phyloP scores from a whole-genome alignment of 495 filamentous ascomycete genomes.

The Cladorrhinum samala region DNA sequence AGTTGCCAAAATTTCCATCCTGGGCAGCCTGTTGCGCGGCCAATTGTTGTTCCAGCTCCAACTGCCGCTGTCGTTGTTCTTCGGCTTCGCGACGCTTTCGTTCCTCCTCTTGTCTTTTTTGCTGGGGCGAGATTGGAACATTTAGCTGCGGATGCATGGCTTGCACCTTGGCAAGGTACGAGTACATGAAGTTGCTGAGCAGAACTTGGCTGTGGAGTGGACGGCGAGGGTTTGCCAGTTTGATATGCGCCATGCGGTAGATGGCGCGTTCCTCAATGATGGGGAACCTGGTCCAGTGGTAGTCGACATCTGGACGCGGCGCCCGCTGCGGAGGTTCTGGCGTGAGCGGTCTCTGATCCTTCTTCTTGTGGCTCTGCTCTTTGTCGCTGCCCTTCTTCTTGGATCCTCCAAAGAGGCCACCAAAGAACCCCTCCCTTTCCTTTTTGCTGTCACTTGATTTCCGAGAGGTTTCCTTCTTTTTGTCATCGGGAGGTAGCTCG shows the following conservation, averaged over 20 bases:
- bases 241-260: conserved; percentile 97
- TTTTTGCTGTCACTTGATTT: conserved; percentile 78
- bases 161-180: conserved; percentile 96
- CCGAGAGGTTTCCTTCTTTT: conserved; percentile 71
- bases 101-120: conserved; percentile 56
- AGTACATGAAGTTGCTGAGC: conserved; percentile 99
- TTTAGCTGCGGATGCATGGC: conserved; percentile 94
- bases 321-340: conserved; percentile 69
- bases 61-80: conserved; percentile 39
- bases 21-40: conserved; percentile 29
- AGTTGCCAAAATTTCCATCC: conserved; percentile 36
- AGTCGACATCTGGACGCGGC: conserved; percentile 81
- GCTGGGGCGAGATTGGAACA: conserved; percentile 60
- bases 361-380: conserved; percentile 62
- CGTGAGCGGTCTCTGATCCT: conserved; percentile 65
- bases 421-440: conserved; percentile 78
- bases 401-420: conserved; percentile 80
- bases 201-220: conserved; percentile 92
- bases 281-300: conserved; percentile 91
- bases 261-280: conserved; percentile 96
- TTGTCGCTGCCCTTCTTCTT: conserved; percentile 70
- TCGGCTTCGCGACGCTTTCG: conserved; percentile 61
- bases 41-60: conserved; percentile 30
- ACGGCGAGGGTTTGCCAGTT: conserved; percentile 91
- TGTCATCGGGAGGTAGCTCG: conserved; percentile 74